Base-by-base conservation (phyloP, 352 stramenopile genomes). In the Globisporangium splendens region DNA sequence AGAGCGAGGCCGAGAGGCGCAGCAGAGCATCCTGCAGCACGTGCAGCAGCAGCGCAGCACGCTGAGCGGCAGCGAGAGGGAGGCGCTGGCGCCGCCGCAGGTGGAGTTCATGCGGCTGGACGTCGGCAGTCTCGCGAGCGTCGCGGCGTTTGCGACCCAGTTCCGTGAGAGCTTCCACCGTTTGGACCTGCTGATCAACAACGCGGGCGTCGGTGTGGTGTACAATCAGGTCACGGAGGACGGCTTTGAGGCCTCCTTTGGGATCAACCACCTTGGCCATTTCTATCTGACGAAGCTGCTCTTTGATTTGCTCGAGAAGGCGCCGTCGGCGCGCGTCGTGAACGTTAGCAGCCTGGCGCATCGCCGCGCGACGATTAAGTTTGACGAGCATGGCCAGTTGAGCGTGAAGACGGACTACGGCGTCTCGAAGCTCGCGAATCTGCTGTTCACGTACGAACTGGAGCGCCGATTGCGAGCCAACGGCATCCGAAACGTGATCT, bases 401-500 rank as follows among this genome's bases (percentile, higher is more conserved):
- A 51, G 62, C n/a, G 63, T 56, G 8, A 67, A 63, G 14, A 58
- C 31, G 1, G 67, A 66, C 41, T 86, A 87, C 51, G 63, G 56
- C 17, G 66, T 69, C 51, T 83, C 69, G 43, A 86, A 86, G 58
- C 69, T 86, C 57, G 57, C 62, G 12, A 73, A 77, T 17, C 54
- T 84, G 53, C 20, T 84, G 44, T 86, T 86, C 61, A 76, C 72
- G 28, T 65, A 72, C 46, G 77, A 84, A 42, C 64, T 87, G 39
- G 59, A 79, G 20, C 66, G 74, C 4, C 68, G 74, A 11, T 48
- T 87, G 15, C 44, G 54, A 39, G 44, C 56, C 20, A 59, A 56
- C 15, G 54, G 49, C 3, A 50, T 77, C 41, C 24, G 31, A 15
- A 74, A 76, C 47, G 65, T 83, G 15, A 50, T 73, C 46, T 67